Percentiles rank a stretch among this genome's conserved stretches.
These are phyloP conservation scores for Fusarium subtropicale DNA, from an alignment of 2,329 filamentous ascomycete genomes.

Conservation along the genomic window DNA sequence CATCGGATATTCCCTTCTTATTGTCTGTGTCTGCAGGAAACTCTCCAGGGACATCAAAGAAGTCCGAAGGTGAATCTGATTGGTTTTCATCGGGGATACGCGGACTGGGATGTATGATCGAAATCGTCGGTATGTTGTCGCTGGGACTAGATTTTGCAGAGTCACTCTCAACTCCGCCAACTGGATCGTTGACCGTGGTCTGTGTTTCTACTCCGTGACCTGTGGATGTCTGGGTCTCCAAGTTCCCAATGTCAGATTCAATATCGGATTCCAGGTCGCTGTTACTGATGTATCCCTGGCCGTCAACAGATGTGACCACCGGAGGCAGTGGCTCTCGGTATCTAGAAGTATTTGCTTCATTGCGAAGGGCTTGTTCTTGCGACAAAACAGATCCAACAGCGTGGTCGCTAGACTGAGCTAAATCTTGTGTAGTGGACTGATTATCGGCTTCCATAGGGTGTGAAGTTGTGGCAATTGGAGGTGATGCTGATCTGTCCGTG, in stretches of 20 bases:
- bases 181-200: background rate
- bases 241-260: slow-evolving; percentile 38
- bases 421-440: slow-evolving; percentile 14
- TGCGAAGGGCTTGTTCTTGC: slow-evolving; percentile 65
- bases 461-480: slow-evolving; percentile 17
- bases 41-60: slow-evolving; percentile 68
- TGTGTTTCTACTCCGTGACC: slow-evolving; percentile 2
- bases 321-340: slow-evolving; percentile 75
- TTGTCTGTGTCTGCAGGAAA: slow-evolving; percentile 61
- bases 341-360: slow-evolving; percentile 67
- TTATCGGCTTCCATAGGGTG: slow-evolving; percentile 48
- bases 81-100: slow-evolving; percentile 38
- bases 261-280: slow-evolving; percentile 54
- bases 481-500: slow-evolving; percentile 52
- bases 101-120: slow-evolving; percentile 60
- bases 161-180: background rate
- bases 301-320: slow-evolving; percentile 76
- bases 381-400: slow-evolving; percentile 66
- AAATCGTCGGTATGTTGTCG: slow-evolving; percentile 56
- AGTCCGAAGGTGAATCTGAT: slow-evolving; percentile 47
- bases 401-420: slow-evolving; percentile 70
- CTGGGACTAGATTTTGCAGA: slow-evolving; percentile 11
- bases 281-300: slow-evolving; percentile 72
- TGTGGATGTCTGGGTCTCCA: background rate
- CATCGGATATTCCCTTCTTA: slow-evolving; percentile 11